Conservation (phyloP, 1,284 basidiomycete species). For the Sanghuangporus baumii region DNA sequence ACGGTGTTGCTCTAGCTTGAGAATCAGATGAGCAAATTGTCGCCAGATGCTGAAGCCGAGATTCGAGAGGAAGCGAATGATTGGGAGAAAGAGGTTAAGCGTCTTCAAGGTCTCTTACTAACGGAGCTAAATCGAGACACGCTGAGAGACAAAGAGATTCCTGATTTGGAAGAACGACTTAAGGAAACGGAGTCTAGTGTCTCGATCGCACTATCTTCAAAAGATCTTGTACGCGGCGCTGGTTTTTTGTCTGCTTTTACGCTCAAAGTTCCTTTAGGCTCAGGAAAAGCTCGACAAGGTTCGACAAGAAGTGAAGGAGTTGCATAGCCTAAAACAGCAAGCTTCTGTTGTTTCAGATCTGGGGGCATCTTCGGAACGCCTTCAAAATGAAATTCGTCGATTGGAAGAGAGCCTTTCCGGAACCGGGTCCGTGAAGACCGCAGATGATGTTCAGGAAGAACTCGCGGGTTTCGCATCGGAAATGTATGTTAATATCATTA, state of each 20-base stretch:
- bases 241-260: background rate
- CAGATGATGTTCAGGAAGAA: slow-evolving; percentile 79
- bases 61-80: slow-evolving; percentile 44
- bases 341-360: slow-evolving; percentile 59
- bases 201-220: slow-evolving; percentile 51
- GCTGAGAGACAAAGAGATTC: slow-evolving; percentile 57
- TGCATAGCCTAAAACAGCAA: slow-evolving; percentile 60
- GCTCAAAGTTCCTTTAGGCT: slow-evolving; percentile 31
- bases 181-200: slow-evolving; percentile 49
- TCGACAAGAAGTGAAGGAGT: slow-evolving; percentile 55
- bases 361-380: slow-evolving; percentile 58
- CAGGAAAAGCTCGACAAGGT: slow-evolving; percentile 40
- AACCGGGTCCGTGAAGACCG: slow-evolving; percentile 75
- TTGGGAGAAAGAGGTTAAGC: slow-evolving; percentile 59
- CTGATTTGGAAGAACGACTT: slow-evolving; percentile 61
- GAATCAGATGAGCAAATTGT: slow-evolving; percentile 47
- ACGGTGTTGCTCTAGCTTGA: slow-evolving; percentile 36
- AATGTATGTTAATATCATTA: slow-evolving; percentile 47
- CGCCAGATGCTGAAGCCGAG: slow-evolving; percentile 34
- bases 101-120: slow-evolving; percentile 54
- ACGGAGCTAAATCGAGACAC: slow-evolving; percentile 46
- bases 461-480: slow-evolving; percentile 56
- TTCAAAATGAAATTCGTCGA: slow-evolving; percentile 57
- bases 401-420: slow-evolving; percentile 67
- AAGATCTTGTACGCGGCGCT: slow-evolving; percentile 35